These are phyloP conservation scores for Arthrocladium fulminans DNA, from an alignment of 2,329 filamentous ascomycete species.

Conservation along the genomic window DNA sequence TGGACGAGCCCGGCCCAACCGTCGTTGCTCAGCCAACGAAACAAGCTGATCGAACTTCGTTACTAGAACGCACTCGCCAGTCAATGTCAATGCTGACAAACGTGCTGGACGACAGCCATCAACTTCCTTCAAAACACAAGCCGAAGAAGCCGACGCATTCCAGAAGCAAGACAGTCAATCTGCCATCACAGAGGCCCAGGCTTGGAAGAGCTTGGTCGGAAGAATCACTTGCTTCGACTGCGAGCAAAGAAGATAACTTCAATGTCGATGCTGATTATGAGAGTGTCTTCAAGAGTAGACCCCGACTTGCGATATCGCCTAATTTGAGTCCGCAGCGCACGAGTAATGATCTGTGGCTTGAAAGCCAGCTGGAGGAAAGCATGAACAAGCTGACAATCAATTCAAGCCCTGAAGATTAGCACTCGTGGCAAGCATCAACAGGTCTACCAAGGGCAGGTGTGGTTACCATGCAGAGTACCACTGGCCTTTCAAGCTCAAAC, in stretches of 20 bases:
- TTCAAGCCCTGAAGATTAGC: neutral
- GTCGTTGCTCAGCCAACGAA: conserved; percentile 16
- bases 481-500: neutral
- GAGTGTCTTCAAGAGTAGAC: conserved; percentile 75
- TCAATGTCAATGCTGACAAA: conserved; percentile 61
- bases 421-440: no score
- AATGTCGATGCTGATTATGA: conserved; percentile 64
- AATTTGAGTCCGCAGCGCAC: conserved; percentile 6
- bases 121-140: neutral
- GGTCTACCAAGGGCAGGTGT: no score
- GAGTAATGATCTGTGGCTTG: neutral
- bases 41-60: conserved; percentile 31
- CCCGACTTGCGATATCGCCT: conserved; percentile 52
- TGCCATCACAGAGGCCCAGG: neutral
- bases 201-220: conserved; percentile 6
- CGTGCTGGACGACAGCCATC: conserved; percentile 1
- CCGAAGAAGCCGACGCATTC: neutral
- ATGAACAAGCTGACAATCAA: conserved; percentile 7
- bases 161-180: conserved; percentile 2
- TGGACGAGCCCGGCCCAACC: neutral
- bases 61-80: conserved; percentile 70
- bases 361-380: neutral
- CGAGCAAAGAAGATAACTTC: conserved; percentile 59
- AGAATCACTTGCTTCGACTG: conserved; percentile 36
- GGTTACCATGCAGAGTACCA: no score